Conservation (phyloP, 208 protist species). For the Plasmodiophora brassicae region DNA sequence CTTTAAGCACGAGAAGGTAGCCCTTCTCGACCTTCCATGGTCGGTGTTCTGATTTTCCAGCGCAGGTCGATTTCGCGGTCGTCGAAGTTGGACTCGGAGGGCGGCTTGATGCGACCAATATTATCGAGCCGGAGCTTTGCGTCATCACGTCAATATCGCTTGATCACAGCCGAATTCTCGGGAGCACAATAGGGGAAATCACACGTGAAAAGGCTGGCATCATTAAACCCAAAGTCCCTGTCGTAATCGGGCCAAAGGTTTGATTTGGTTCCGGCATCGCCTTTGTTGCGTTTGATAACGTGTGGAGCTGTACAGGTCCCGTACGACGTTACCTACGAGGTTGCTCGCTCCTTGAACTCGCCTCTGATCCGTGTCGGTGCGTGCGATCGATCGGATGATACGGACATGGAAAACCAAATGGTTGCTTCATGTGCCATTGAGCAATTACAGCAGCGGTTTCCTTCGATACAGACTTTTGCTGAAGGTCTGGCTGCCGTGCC, state of each 20-base stretch:
- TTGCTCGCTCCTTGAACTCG: neutral
- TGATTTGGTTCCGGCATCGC: too few relatives aligned
- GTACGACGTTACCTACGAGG: neutral
- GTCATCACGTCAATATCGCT: conserved; percentile 28
- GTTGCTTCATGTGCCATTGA: neutral
- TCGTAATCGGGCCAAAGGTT: conserved; percentile 20
- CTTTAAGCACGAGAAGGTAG: neutral
- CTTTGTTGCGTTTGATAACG: too few relatives aligned
- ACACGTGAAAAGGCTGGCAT: conserved; percentile 28
- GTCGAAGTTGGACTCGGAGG: conserved; percentile 35
- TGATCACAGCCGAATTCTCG: neutral
- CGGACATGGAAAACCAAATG: neutral
- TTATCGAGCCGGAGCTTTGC: neutral
- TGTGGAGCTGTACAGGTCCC: too few relatives aligned
- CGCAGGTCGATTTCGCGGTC: conserved; percentile 19
- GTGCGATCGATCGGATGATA: neutral
- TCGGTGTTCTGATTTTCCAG: neutral
- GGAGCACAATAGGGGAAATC: conserved; percentile 26
- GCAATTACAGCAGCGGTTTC: neutral
- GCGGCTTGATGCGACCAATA: conserved; percentile 14
- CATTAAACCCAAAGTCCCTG: neutral
- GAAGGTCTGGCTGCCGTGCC: neutral
- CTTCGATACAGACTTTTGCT: neutral
- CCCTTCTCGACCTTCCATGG: neutral
- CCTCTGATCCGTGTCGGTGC: neutral